Evolutionary conservation across 306 rosid genomes (phyloP).

Genomic region (Cajanus cajan): DNA sequence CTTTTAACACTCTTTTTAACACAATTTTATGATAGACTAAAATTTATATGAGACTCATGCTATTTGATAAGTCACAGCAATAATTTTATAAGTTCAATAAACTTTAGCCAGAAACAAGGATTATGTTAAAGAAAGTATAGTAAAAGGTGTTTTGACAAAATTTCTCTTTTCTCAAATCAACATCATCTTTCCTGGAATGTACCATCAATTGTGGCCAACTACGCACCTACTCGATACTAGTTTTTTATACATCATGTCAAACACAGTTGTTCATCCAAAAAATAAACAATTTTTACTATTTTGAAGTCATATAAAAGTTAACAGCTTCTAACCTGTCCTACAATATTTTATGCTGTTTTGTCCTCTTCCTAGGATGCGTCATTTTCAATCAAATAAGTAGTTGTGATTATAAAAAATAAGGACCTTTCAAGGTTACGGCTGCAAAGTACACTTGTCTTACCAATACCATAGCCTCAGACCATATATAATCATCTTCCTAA

Average conservation of each 20-base stretch:
- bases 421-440: conserved; percentile 34
- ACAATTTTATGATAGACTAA: no score
- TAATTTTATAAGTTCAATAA: no score
- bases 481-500: conserved; percentile 32
- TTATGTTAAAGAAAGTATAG: no score
- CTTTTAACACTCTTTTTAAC: no score
- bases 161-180: neutral
- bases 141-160: neutral
- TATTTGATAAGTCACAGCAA: no score
- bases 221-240: neutral
- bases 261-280: conserved; percentile 18
- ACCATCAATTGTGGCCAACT: conserved; percentile 4
- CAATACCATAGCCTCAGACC: neutral
- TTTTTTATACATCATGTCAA: conserved; percentile 31
- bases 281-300: neutral
- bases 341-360: conserved; percentile 16
- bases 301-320: conserved; percentile 3
- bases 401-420: conserved; percentile 27
- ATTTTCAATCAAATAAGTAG: conserved; percentile 33
- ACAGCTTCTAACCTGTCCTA: conserved; percentile 1
- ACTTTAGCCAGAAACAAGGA: neutral
- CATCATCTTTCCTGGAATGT: neutral
- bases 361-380: conserved; percentile 28
- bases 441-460: conserved; percentile 31
- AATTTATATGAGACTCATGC: no score